Base-by-base conservation (phyloP, 805 yeast genomes). In the Barnettozyma wickerhamii region DNA sequence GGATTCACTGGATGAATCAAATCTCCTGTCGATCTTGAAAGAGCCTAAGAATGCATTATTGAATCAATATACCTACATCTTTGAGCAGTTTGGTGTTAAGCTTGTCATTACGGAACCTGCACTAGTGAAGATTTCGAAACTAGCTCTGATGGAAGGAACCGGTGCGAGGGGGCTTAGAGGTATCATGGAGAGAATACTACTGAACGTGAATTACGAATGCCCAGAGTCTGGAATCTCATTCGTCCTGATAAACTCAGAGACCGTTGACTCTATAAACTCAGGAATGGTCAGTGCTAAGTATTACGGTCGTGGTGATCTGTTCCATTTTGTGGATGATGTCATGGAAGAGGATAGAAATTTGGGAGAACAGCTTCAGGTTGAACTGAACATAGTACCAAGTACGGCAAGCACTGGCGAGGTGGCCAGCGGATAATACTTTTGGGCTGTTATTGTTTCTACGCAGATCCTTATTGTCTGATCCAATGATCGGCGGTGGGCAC, bases 151-250 rank as follows among this genome's bases (percentile, higher is more conserved):
- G 20, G 77, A 72, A 46, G 79, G 79, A 4, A 77, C 81, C 0
- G 84, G 84, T 23, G 84, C 83, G 0, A 64, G 84, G 50, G 83
- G 83, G 0, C 52, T 78, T 21, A 62, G 80, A 47, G 72, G 76
- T 2, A 71, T 76, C 5, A 63, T 78, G 70, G 82, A 76, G 43
- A 66, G 74, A 40, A 43, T 76, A 14, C 52, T 77, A 18, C 55
- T 76, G 14, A 65, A 68, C 33, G 76, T 75, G 5, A 77, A 77
- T 51, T 77, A 70, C 53, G 82, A 77, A 35, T 73, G 79, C 49
- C 82, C 82, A 0, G 79, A 71, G n/a, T 71, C 79, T 19, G 74
- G 77, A 0, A 64, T 74, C 7, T 57, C 70, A 17, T 75, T 66
- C 52, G 81, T 76, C 2, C 54, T 77, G 9, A 61, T 77, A 13